Percentiles rank a stretch among this genome's conserved stretches.
phyloP scores from a whole-genome alignment of 2,329 filamentous ascomycete species.

The Trichoderma citrinoviride region DNA sequence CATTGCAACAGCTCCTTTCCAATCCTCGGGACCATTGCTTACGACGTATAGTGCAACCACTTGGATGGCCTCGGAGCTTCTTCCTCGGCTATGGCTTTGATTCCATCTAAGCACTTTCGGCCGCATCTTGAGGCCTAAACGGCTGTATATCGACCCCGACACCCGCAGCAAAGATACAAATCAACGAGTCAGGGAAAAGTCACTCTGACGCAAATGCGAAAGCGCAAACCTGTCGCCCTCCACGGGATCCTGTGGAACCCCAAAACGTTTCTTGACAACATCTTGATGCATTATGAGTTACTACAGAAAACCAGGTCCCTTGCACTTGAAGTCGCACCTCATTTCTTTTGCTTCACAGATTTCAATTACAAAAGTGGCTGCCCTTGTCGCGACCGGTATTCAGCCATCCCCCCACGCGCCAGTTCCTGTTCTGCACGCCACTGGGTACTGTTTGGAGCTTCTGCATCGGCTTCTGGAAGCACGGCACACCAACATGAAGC shows the following conservation, averaged over 20 bases:
- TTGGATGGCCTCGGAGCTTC: background rate
- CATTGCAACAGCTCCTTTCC: background rate
- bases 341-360: constrained; percentile 16
- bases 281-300: background rate
- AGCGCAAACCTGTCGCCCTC: background rate
- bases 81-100: background rate
- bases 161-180: background rate
- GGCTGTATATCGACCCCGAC: background rate
- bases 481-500: constrained; percentile 20
- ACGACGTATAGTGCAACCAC: background rate
- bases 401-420: constrained; percentile 17
- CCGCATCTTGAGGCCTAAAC: background rate
- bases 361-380: constrained; percentile 21
- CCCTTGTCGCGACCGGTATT: background rate
- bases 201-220: constrained; percentile 7
- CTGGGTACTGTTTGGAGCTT: constrained; percentile 6
- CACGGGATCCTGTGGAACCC: background rate
- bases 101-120: background rate
- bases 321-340: background rate
- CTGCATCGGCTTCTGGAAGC: constrained; percentile 24
- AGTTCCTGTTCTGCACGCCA: background rate
- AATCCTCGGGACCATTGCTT: background rate
- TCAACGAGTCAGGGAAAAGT: constrained; percentile 9
- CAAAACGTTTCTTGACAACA: background rate
- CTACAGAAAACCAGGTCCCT: background rate